Base-by-base conservation (phyloP, 108 stramenopile species). In the Conticribra weissflogii region DNA sequence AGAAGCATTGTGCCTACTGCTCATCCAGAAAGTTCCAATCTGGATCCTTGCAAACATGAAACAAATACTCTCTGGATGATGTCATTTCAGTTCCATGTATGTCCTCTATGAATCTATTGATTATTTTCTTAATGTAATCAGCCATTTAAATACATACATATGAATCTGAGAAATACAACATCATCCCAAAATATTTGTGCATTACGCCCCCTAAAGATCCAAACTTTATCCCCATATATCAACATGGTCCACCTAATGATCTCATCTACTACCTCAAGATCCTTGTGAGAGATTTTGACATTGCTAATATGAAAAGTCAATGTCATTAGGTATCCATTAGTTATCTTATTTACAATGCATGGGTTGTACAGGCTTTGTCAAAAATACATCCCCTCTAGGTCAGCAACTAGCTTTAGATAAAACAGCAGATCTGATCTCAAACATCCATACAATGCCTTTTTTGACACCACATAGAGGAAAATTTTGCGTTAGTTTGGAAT, bases 301-400 rank as follows among this genome's bases (percentile, higher is more conserved):
- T 63, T 17, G 4, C 31, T 48, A 29, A 63, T 48, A 31, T 63
- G 62, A 27, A 46, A 63, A 12, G 25, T 34, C 0, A 63, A 17
- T 5, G 62, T 63, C 19, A 51, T n/a, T 51, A n/a, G 50, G n/a
- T 51, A 4, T 12, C 62, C 28, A 32, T 50, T 16, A 9, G 50
- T 45, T 1, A 63, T 28, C 21, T 63, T 50, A 19, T 30, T 63
- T 2, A 29, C 48, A 1, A 63, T 48, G 30, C 62, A 63, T 47
- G 27, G 62, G 50, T 63, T 27, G 2, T 63, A 63, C 2, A 48
- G 62, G 30, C 29, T 56, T 8, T n/a, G 50, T n/a, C 5, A 3
- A 22, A 51, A 51, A 22, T n/a, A 8, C 50, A 51, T 51, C 17
- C 21, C 4, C n/a, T 5, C 21, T 5, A 51, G 4, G 9, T 51